Evolutionary conservation across 805 yeast genomes (phyloP).

Genomic region (Lipomyces yamadae): DNA sequence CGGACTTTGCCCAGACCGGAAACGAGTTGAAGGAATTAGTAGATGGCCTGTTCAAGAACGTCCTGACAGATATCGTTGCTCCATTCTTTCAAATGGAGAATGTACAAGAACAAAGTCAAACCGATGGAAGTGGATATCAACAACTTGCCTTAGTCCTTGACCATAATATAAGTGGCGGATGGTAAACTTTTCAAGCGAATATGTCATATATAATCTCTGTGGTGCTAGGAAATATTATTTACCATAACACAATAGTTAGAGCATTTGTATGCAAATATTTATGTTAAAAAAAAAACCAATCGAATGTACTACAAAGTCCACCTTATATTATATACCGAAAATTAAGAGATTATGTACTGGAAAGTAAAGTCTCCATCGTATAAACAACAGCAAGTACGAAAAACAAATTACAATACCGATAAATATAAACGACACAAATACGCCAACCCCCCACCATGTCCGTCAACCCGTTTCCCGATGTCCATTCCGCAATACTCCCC

Average conservation of each 20-base stretch:
- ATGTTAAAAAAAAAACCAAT: neutral
- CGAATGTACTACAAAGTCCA: neutral
- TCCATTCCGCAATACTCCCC: neutral
- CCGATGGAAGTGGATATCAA: neutral
- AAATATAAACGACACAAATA: neutral
- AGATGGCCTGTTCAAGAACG: constrained; percentile 31
- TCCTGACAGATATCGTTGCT: constrained; percentile 21
- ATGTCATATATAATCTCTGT: too few species aligned
- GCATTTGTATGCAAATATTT: too few species aligned
- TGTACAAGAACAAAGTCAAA: neutral
- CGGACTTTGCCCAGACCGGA: constrained; percentile 97
- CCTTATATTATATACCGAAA: neutral
- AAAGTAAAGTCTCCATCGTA: neutral
- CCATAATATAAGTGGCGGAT: constrained; percentile 27
- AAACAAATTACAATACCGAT: neutral
- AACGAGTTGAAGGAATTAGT: constrained; percentile 68
- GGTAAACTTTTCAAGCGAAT: constrained; percentile 10
- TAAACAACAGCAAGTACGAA: neutral
- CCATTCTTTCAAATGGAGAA: constrained; percentile 30
- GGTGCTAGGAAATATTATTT: too few species aligned
- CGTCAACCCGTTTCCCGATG: neutral
- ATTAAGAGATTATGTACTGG: neutral
- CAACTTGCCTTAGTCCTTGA: constrained; percentile 17
- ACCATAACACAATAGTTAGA: too few species aligned
- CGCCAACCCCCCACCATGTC: neutral